Evolutionary conservation across 1,139 yeast species (phyloP).

Genomic region (Pichia inconspicua): DNA sequence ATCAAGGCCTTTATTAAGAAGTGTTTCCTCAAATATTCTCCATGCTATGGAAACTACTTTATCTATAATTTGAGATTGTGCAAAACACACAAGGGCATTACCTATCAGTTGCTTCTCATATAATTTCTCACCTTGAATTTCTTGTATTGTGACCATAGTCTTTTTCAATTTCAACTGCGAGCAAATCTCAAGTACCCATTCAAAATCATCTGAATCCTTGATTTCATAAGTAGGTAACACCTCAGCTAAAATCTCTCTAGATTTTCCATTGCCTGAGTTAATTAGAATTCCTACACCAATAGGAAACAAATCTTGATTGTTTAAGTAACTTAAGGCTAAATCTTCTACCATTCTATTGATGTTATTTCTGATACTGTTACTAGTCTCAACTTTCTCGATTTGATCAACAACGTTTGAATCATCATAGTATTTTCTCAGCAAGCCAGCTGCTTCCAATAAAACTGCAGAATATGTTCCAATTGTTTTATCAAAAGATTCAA

Average conservation of each 20-base stretch:
- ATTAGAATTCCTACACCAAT: conserved; percentile 56
- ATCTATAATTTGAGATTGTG: conserved; percentile 52
- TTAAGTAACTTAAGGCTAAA: conserved; percentile 51
- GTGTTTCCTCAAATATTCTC: conserved; percentile 48
- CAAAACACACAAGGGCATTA: conserved; percentile 64
- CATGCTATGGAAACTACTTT: conserved; percentile 35
- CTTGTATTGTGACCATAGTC: conserved; percentile 40
- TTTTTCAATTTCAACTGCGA: conserved; percentile 41
- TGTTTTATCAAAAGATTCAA: conserved; percentile 57
- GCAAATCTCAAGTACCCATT: conserved; percentile 64
- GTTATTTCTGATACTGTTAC: conserved; percentile 34
- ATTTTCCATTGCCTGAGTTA: conserved; percentile 31
- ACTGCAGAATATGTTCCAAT: conserved; percentile 63
- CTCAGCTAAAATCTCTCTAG: conserved; percentile 47
- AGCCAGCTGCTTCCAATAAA: conserved; percentile 57
- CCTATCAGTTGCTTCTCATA: conserved; percentile 32
- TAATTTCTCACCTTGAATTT: conserved; percentile 26
- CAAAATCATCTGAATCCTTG: conserved; percentile 64
- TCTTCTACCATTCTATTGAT: conserved; percentile 56
- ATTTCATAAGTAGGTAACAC: conserved; percentile 56
- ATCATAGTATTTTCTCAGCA: conserved; percentile 39
- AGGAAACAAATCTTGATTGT: conserved; percentile 47
- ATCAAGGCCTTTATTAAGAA: conserved; percentile 44
- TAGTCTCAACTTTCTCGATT: conserved; percentile 9
- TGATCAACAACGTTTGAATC: conserved; percentile 5